Evolutionary conservation across 192 early-diverging fungal species (phyloP).

Genomic region (Paraglomus occultum): DNA sequence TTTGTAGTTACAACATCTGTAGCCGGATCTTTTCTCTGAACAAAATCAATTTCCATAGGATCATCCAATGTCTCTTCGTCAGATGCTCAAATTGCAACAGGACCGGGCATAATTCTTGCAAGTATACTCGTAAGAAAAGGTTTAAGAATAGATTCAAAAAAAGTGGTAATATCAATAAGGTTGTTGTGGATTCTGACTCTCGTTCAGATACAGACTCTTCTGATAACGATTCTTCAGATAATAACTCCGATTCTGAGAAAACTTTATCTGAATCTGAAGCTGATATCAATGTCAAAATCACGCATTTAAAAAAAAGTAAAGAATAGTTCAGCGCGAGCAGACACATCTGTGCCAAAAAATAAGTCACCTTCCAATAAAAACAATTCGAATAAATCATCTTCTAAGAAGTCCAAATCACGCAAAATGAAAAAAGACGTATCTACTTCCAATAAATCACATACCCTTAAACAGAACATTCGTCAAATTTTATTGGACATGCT

Average conservation of each 20-base stretch:
- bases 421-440: conserved; percentile 1
- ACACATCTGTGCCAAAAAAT: no score
- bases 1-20: neutral
- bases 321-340: neutral
- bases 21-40: conserved; percentile 7
- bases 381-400: no score
- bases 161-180: conserved; percentile 20
- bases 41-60: conserved; percentile 16
- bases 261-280: neutral
- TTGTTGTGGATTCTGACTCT: conserved; percentile 11
- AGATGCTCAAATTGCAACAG: conserved; percentile 4
- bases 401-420: no score
- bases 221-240: conserved; percentile 1
- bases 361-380: no score
- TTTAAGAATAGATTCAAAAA: neutral
- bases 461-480: neutral
- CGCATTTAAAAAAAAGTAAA: conserved; percentile 19
- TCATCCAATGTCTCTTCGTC: neutral
- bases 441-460: conserved; percentile 1
- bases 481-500: conserved; percentile 16
- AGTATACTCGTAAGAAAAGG: neutral
- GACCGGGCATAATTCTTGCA: conserved; percentile 9
- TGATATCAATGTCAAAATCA: neutral
- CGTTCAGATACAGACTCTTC: conserved; percentile 2
- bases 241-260: neutral